Base-by-base conservation (phyloP, 2,329 filamentous ascomycete species). In the Cryphonectria japonica region DNA sequence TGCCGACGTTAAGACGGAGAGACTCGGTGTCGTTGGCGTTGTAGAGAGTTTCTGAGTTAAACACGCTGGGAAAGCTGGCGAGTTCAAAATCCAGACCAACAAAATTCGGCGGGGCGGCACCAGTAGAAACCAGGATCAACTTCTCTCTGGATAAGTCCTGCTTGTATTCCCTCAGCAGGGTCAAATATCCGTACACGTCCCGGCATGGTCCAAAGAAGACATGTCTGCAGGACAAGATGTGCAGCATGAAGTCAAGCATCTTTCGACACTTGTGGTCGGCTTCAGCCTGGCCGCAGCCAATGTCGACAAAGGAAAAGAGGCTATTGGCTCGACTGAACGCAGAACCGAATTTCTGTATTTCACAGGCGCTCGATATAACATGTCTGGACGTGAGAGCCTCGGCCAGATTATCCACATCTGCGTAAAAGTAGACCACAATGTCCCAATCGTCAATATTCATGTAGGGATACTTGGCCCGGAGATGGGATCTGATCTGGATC, bases 211-310 rank as follows among this genome's bases (percentile, higher is more conserved):
- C 79, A 37, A 81, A 77, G 68, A 80, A 75, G 29, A 81, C 74
- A 59, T 77, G 77, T 14, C 76, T 76, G 75, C 79, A 81, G 59
- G 79, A 77, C 13, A 75, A 73, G 41, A 78, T 74, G 60, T 75
- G 76, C 26, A 77, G 75, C 79, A 81, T 80, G 37, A 79, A 57
- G 43, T 80, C 76, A 62, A 81, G 75, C 52, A 79, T 76, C 75
- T 80, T 79, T 13, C 78, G 77, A 50, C 79, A 78, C 69, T 80
- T 81, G 69, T 79, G 75, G 46, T 81, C 79, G 32, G 79, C 78
- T 67, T 77, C 77, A 65, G 80, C 79, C 67, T 81, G 80, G 52
- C 78, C 79, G 26, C 74, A 74, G 54, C 79, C 79, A 26, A 81
- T 79, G 68, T 81, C 79, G 63, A 78, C 74, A 69, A 81, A 79